Percentiles rank a stretch among this genome's conserved stretches.
Evolutionary conservation across 2,329 filamentous ascomycete species (phyloP).

Genomic region (Stenocarpella maydis): DNA sequence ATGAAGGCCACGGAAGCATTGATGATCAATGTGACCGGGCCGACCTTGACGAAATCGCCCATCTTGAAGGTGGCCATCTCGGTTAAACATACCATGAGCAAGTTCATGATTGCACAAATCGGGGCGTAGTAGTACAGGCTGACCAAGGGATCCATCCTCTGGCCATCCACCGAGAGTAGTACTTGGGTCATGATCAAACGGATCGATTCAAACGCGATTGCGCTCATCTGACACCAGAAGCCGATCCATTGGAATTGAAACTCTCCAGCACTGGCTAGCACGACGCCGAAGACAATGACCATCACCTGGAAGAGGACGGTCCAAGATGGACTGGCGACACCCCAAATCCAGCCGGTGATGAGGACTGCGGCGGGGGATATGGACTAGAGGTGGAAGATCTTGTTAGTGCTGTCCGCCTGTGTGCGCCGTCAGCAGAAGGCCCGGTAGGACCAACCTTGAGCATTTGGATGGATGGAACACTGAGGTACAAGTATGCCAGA

Average conservation of each 20-base stretch:
- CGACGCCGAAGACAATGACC: constrained; percentile 62
- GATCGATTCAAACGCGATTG: constrained; percentile 82
- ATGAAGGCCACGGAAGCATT: constrained; percentile 84
- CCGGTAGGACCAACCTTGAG: constrained; percentile 6
- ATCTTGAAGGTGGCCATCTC: constrained; percentile 73
- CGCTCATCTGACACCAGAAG: constrained; percentile 75
- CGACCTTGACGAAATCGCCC: constrained; percentile 71
- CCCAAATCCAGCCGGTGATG: constrained; percentile 68
- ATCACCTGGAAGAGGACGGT: constrained; percentile 57
- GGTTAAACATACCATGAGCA: constrained; percentile 72
- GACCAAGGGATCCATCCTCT: constrained; percentile 89
- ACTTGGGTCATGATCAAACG: constrained; percentile 87
- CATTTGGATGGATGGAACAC: constrained; percentile 73
- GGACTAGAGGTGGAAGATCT: constrained; percentile 50
- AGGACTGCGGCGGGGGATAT: constrained; percentile 73
- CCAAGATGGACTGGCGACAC: constrained; percentile 57
- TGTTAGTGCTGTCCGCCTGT: not conserved
- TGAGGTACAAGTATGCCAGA: constrained; percentile 90
- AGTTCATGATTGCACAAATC: constrained; percentile 83
- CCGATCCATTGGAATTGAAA: constrained; percentile 73
- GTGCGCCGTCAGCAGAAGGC: too few relatives aligned
- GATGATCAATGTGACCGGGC: constrained; percentile 66
- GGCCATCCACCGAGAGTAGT: constrained; percentile 76
- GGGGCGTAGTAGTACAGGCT: constrained; percentile 91
- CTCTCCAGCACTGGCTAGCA: constrained; percentile 66